Evolutionary conservation across 2,329 filamentous ascomycete genomes (phyloP), one percentile per base, ranked within the genome.

Genomic region (Torrubiella hemipterigena): DNA sequence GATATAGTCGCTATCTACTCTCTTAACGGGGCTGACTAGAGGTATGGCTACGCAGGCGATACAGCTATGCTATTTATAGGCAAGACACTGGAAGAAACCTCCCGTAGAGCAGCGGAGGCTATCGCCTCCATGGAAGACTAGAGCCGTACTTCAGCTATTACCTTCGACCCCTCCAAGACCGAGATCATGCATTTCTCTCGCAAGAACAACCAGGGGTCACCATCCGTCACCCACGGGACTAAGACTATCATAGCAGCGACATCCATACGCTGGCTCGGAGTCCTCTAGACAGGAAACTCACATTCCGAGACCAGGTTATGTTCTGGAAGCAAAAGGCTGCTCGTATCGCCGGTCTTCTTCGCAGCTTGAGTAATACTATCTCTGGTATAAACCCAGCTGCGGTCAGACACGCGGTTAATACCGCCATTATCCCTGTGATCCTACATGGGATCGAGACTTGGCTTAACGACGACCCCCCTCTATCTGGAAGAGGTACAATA

Each of bases 171-270:
- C 7, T 32, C 29, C 4, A 47, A 47, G 27, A 42, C 40, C 14
- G 36, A 47, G 28, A 36, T 43, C 3, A 43, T 47, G 14, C 35
- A 47, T 24, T 42, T 45, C 30, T 31, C 33, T 6, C 27, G n/a
- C n/a, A n/a, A n/a, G n/a, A n/a, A n/a, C n/a, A n/a, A n/a, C n/a
- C n/a, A n/a, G n/a, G n/a, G n/a, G n/a, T n/a, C n/a, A n/a, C n/a
- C 26, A 8, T 11, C 27, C 6, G 30, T 39, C 21, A 17, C 28
- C 26, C 30, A 38, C 26, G 16, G 22, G 18, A 23, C 27, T 14
- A 27, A 17, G 4, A 18, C 27, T 9, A 35, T 33, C 12, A 15
- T 30, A 18, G 27, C 33, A 7, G 30, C 29, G 21, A n/a, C 29
- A 8, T 31, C 39, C 9, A 36, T 45, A 17, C 31, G 33, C 14